Conservation (phyloP, 202 grass and related monocot species). For the Carex arenaria region DNA sequence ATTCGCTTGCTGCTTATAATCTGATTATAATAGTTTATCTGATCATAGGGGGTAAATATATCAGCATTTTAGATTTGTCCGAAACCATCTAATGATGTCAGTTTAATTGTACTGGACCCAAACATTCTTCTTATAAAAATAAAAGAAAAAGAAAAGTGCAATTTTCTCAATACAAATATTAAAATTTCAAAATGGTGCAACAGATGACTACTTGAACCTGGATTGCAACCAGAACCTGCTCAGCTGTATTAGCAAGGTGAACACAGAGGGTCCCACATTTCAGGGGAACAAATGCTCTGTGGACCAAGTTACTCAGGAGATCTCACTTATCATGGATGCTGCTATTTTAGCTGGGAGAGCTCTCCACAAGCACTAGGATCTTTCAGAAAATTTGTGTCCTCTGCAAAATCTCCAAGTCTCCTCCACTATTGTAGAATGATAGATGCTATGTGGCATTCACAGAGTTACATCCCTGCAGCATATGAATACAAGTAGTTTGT, state of each 20-base stretch:
- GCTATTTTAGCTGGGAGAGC: constrained; percentile 75
- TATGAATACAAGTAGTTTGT: too few relatives aligned
- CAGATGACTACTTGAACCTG: constrained; percentile 97
- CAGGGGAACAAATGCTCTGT: constrained; percentile 68
- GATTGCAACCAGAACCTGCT: constrained; percentile 85
- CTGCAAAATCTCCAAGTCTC: too few relatives aligned
- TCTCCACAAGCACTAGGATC: constrained; percentile 7
- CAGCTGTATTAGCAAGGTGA: constrained; percentile 59
- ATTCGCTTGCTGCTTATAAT: background rate
- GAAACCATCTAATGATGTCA: too few relatives aligned
- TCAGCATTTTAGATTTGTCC: too few relatives aligned
- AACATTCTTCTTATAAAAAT: too few relatives aligned
- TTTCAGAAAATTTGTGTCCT: too few relatives aligned
- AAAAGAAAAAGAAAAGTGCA: background rate
- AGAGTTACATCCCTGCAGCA: too few relatives aligned
- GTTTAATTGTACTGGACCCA: too few relatives aligned
- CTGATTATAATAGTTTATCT: background rate
- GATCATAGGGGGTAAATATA: too few relatives aligned
- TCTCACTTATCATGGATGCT: constrained; percentile 70
- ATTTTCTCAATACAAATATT: constrained; percentile 4
- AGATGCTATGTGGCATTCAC: too few relatives aligned
- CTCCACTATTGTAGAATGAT: too few relatives aligned
- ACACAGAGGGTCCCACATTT: constrained; percentile 55
- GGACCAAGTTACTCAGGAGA: constrained; percentile 43
- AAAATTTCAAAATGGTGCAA: background rate